These are phyloP conservation scores for Ophiostoma himal-ulmi DNA, from an alignment of 2,329 filamentous ascomycete species.

Conservation along the genomic window DNA sequence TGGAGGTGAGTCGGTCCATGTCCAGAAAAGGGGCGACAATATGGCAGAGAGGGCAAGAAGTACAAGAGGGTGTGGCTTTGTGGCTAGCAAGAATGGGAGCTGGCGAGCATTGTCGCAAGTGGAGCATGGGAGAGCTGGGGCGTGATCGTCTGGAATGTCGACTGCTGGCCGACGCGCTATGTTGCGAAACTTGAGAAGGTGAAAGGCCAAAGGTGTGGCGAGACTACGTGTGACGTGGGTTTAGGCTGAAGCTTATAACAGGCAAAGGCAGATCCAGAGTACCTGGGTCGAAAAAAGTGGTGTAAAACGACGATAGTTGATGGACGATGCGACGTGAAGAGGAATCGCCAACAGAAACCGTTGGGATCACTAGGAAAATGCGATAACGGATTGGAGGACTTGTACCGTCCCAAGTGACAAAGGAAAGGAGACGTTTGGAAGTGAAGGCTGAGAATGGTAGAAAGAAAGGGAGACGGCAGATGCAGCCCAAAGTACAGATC, in stretches of 20 bases:
- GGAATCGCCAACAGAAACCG: background rate
- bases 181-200: background rate
- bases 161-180: background rate
- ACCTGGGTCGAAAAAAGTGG: background rate
- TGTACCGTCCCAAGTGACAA: background rate
- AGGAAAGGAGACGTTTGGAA: background rate
- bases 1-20: constrained; percentile 2
- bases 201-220: background rate
- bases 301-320: background rate
- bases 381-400: background rate
- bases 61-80: background rate
- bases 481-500: background rate
- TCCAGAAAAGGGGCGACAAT: background rate
- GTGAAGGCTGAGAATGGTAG: background rate
- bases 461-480: background rate
- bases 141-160: constrained; percentile 1
- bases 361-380: background rate
- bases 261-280: background rate
- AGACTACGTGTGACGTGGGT: background rate
- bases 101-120: constrained; percentile 7
- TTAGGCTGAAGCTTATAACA: background rate
- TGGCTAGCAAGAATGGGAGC: constrained; percentile 4
- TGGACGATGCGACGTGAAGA: background rate
- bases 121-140: background rate
- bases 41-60: background rate